Percentiles rank a stretch among this genome's conserved stretches.
Conservation (phyloP, 345 rosid species). For the Gossypium mustelinum region DNA sequence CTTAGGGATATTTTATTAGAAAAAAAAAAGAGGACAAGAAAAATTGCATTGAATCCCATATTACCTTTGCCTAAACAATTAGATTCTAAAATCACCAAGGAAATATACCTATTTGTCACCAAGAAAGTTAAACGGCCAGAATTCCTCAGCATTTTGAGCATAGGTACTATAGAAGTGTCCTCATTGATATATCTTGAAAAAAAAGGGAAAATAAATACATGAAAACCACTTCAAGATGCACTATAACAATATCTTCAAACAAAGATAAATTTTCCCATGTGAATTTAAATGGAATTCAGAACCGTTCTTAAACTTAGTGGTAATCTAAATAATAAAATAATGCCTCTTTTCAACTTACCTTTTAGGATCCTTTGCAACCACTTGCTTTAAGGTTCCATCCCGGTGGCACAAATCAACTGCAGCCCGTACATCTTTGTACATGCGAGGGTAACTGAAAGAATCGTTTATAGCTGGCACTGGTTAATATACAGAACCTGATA, state of each 20-base stretch:
- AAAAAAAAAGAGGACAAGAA: not conserved
- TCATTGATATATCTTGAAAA: constrained; percentile 74
- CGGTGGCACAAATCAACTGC: constrained; percentile 99
- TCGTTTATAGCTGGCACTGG: not conserved
- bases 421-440: constrained; percentile 93
- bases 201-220: constrained; percentile 1
- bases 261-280: not conserved
- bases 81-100: not conserved
- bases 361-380: constrained; percentile 89
- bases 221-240: not conserved
- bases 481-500: not conserved
- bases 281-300: not conserved
- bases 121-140: constrained; percentile 92
- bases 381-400: constrained; percentile 92
- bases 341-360: constrained; percentile 31
- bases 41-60: not conserved
- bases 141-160: constrained; percentile 85
- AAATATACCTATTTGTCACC: constrained; percentile 86
- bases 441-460: constrained; percentile 56
- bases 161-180: constrained; percentile 67
- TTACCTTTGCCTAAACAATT: not conserved
- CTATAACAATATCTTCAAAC: not conserved
- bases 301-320: constrained; percentile 7
- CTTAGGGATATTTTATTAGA: not conserved
- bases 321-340: not conserved